Conservation (phyloP, 2,329 filamentous ascomycete genomes). For the Didymellaceae sp. region DNA sequence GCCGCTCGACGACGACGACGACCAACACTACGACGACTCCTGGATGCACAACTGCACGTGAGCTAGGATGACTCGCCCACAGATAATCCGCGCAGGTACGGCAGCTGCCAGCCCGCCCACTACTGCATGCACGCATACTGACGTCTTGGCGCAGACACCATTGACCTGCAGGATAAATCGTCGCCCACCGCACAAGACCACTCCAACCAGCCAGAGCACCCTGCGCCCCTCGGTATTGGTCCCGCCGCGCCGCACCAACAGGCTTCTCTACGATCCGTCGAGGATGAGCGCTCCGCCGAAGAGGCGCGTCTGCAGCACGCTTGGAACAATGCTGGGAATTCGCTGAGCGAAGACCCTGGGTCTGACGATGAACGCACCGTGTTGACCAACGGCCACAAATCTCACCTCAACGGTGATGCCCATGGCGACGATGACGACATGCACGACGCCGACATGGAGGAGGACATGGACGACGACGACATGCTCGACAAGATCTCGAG, state of each 20-base stretch:
- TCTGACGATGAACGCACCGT: constrained; percentile 63
- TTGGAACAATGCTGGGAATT: constrained; percentile 50
- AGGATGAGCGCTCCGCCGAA: constrained; percentile 73
- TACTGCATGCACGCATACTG: constrained; percentile 24
- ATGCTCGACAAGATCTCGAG: constrained; percentile 99
- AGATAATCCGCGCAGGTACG: constrained; percentile 63
- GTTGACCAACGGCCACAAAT: constrained; percentile 34
- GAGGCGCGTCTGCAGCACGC: constrained; percentile 70
- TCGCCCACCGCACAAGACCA: constrained; percentile 87
- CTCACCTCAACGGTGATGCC: constrained; percentile 43
- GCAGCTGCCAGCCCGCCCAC: background rate
- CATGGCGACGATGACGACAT: constrained; percentile 52
- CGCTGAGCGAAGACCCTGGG: constrained; percentile 57
- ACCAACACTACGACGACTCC: constrained; percentile 8
- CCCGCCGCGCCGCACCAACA: constrained; percentile 81
- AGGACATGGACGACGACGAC: constrained; percentile 87
- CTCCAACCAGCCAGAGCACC: constrained; percentile 61
- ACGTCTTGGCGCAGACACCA: constrained; percentile 71
- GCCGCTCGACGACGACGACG: constrained; percentile 17
- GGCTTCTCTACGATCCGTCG: constrained; percentile 79
- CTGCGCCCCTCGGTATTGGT: constrained; percentile 59
- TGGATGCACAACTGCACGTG: constrained; percentile 38
- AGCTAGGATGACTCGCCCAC: constrained; percentile 61
- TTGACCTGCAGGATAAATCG: constrained; percentile 88
- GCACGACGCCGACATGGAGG: constrained; percentile 70